These are phyloP conservation scores for Hortaea werneckii DNA, from an alignment of 2,329 filamentous ascomycete genomes.

Conservation along the genomic window DNA sequence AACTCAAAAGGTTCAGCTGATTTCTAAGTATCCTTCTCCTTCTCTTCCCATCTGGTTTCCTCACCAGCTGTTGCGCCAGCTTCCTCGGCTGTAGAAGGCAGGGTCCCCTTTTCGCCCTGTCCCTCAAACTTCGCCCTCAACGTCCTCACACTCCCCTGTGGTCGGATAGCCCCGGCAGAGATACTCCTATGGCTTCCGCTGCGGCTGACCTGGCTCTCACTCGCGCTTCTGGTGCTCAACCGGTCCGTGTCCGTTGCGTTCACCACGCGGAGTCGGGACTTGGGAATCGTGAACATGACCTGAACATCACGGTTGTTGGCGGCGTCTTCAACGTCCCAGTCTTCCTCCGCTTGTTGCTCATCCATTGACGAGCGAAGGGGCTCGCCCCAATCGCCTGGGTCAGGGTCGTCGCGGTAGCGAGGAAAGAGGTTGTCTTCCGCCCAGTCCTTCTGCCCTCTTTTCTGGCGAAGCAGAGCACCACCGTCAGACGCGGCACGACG, in stretches of 20 bases:
- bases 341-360: conserved; percentile 28
- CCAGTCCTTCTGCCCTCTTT: conserved; percentile 34
- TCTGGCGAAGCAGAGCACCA: conserved; percentile 27
- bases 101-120: background rate
- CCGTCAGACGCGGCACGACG: conserved; percentile 36
- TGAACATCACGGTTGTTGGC: conserved; percentile 39
- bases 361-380: conserved; percentile 6
- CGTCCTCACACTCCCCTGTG: conserved; percentile 3
- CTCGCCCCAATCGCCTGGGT: conserved; percentile 27
- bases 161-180: background rate
- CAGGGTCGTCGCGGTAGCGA: conserved; percentile 24
- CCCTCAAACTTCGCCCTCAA: conserved; percentile 1
- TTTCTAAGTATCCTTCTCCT: conserved; percentile 3
- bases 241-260: conserved; percentile 53
- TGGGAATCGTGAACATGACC: conserved; percentile 85
- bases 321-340: conserved; percentile 43
- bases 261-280: conserved; percentile 76
- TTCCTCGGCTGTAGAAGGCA: conserved; percentile 6
- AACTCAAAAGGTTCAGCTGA: too few species aligned
- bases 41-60: conserved; percentile 1
- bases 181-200: conserved; percentile 3
- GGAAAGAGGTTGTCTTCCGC: conserved; percentile 13
- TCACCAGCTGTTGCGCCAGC: background rate
- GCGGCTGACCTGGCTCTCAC: conserved; percentile 17
- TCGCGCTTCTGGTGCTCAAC: conserved; percentile 26